phyloP scores from a whole-genome alignment of 164 flowering plant species.

The Buxus sempervirens region DNA sequence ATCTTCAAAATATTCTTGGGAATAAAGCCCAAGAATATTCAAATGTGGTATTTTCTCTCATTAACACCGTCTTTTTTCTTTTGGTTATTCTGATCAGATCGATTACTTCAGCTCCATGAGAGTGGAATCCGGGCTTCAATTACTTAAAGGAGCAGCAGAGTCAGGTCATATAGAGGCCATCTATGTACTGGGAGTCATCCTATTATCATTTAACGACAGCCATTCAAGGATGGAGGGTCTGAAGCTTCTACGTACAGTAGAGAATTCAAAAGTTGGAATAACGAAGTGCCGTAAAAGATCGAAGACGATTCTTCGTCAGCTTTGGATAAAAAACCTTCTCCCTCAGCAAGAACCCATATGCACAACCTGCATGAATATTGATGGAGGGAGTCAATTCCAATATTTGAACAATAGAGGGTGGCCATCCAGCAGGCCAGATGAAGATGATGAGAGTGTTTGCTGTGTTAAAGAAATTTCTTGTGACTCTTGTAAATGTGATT shows the following conservation, averaged over 20 bases:
- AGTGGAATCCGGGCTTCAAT: background rate
- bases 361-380: background rate
- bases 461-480: background rate
- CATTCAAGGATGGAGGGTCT: background rate
- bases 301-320: background rate
- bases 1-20: background rate
- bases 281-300: conserved; percentile 5
- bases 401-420: background rate
- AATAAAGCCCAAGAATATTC: no score
- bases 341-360: background rate
- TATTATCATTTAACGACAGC: background rate
- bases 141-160: conserved; percentile 6
- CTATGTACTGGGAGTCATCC: conserved; percentile 15
- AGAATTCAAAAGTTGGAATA: background rate
- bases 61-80: background rate
- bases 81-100: background rate
- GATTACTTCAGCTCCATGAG: conserved; percentile 7
- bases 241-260: background rate
- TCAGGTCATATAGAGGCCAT: conserved; percentile 9
- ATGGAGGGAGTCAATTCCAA: background rate
- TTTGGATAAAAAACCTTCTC: conserved; percentile 4
- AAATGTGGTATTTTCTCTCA: no score
- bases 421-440: background rate
- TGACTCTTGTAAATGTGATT: conserved; percentile 1
- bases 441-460: background rate